Evolutionary conservation across 2,329 filamentous ascomycete genomes (phyloP), one percentile per base, ranked within the genome.

Genomic region (Phialocephala subalpina): DNA sequence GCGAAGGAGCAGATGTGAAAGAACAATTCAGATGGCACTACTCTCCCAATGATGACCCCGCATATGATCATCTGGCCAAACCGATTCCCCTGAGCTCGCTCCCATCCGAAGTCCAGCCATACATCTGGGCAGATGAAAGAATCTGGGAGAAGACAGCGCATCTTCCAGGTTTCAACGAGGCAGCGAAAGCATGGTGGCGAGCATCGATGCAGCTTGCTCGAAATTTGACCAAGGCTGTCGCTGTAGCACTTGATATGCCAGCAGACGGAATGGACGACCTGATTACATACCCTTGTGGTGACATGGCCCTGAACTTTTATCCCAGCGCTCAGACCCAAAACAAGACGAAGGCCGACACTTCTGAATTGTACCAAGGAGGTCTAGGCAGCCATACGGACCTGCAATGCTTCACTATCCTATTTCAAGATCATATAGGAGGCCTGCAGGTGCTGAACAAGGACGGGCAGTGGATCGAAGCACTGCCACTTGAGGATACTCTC

Each of bases 21-120:
- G 55, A 57, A 27, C 55, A 57, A 22, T 57, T 57, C 20, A 29
- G 33, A 57, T 57, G 53, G 53, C 53, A 57, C 20, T 57, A 57
- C 33, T 36, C 29, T 36, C 29, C 16, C 18, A 36, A 35, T 20
- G 16, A 57, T 14, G 53, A 57, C 14, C 53, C 53, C 8, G 20
- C 18, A 25, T 57, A 57, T 16, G 53, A 57, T 12, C 29, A 40
- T 22, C 35, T 57, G 11, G 16, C 29, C 4, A 35, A 57, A 16
- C 33, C 55, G 1, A 38, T 57, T 22, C n/a, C 55, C 9, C 29
- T 57, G 6, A 18, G 5, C 20, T 36, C 55, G 8, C 20, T 57
- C 4, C 55, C 55, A 20, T 12, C n/a, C 20, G 20, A 38, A 38
- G 33, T 57, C 1, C 55, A 57, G 18, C 55, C 33, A 12, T 57